Evolutionary conservation across 208 protist species (phyloP), one percentile per base, ranked within the genome.

Genomic region (Crithidia expoeki): DNA sequence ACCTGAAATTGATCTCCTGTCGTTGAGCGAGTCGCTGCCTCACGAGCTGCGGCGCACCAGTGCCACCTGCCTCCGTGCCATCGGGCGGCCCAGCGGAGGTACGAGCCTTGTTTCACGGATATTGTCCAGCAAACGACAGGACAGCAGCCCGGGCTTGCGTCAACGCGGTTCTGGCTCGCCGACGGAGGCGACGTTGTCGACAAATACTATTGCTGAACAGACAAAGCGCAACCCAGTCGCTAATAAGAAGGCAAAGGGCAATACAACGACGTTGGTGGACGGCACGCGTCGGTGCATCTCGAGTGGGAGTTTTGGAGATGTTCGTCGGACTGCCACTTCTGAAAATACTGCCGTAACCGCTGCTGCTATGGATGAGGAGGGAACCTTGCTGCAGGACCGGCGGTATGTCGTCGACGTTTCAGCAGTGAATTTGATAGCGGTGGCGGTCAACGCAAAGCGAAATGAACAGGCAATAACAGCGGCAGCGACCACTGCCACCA

Each of bases 381-480:
- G 46, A 16, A 23, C 55, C 33, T n/a, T 34, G 23, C 11, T 30
- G 38, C 23, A 23, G n/a, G 57, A 62, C 38, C 25, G 34, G 23
- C 38, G 57, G 7, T 62, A 62, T 38, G 17, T 9, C 6, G 38
- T 33, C 12, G 57, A 62, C 16, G 57, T 62, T 6, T 62, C 57
- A 2, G 57, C n/a, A 6, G 19, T 34, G 38, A 64, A 50, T 44
- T 23, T 64, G 6, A 44, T 28, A 2, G 27, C 58, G 16, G 28
- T 52, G 58, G 58, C 42, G 19, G 58, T 44, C 21, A 50, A 36
- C 14, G 42, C 42, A 19, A 4, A 23, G 46, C 14, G 7, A 50
- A 50, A 21, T 6, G 46, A 17, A 21, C 3, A 46, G 55, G 9
- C 34, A n/a, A n/a, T n/a, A n/a, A n/a, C n/a, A n/a, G n/a, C n/a